Evolutionary conservation across 2,329 filamentous ascomycete species (phyloP), one percentile per base, ranked within the genome.

Genomic region (Ophiostoma himal-ulmi): DNA sequence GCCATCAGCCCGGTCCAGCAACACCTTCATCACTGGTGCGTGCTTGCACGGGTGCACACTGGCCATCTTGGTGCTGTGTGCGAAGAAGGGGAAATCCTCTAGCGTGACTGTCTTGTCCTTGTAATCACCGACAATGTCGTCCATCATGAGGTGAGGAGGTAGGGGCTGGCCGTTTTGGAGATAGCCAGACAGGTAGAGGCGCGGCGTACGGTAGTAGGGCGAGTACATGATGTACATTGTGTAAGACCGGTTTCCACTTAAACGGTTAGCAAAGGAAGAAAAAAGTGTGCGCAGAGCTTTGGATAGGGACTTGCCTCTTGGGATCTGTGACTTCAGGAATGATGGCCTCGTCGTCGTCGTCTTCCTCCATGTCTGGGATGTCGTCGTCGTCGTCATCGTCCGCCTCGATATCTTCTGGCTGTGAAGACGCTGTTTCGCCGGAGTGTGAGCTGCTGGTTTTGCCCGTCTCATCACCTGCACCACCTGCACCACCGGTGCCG

Each of bases 171-270:
- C 92, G 71, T 88, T 87, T 36, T 91, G 86, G 14, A 88, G 83
- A 80, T 98, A 98, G 76, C 95, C 95, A 0, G 93, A 96, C 67
- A 99, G 88, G 80, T 97, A 99, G 76, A 98, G 88, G 44, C 95
- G 92, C 0, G 95, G 95, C 4, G 95, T 98, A 75, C 93, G 91
- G 82, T 98, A 99, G 83, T 96, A 97, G 52, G 94, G 91, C 5
- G 94, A 92, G 82, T 99, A 99, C 81, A 93, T 95, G 77, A 99
- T 98, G 85, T 99, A 99, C 75, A 99, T 90, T 64, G 91, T 97
- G 80, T 99, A 99, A n/a, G 92, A 96, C 75, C 95, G 91, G 68
- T 92, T 86, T 69, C 91, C 89, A 71, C 92, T 96, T 69, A 1
- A 30, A 36, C 4, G 52, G 41, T 67, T 26, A 67, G 39, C 68